A percentile compares a stretch with the other conserved stretches of the same genome.
Conservation (phyloP, 1,139 yeast genomes). For the Yamadazyma kanchanaburiensis region DNA sequence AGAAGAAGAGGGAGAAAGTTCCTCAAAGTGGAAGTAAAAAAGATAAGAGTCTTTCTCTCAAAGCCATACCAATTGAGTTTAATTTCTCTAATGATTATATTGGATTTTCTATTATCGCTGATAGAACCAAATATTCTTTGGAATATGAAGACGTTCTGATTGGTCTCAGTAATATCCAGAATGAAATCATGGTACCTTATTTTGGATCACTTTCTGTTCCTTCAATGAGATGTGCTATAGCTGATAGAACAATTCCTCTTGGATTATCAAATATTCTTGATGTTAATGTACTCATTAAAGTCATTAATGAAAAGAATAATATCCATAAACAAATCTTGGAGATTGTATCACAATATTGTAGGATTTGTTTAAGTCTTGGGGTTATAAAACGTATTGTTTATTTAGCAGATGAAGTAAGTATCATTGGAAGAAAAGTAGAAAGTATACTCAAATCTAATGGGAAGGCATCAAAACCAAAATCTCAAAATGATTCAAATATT, state of each 20-base stretch:
- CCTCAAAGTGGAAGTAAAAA: background rate
- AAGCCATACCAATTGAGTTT: constrained; percentile 19
- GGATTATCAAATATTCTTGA: constrained; percentile 48
- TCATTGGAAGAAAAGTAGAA: constrained; percentile 7
- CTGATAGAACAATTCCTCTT: constrained; percentile 34
- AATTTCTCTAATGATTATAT: constrained; percentile 31
- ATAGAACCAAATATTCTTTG: constrained; percentile 30
- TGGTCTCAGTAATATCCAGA: constrained; percentile 19
- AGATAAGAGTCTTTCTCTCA: constrained; percentile 1
- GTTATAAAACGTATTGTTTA: constrained; percentile 38
- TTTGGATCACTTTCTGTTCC: constrained; percentile 42
- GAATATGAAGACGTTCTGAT: constrained; percentile 19
- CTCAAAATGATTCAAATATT: background rate
- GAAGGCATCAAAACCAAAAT: constrained; percentile 1
- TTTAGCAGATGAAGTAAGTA: constrained; percentile 12
- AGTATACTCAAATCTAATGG: background rate
- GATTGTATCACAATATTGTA: constrained; percentile 54
- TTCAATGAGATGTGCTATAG: constrained; percentile 34
- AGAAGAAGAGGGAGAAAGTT: background rate
- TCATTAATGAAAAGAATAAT: constrained; percentile 27
- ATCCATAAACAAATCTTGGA: constrained; percentile 44
- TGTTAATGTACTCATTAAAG: constrained; percentile 32
- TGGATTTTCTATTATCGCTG: constrained; percentile 31
- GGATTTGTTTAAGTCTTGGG: constrained; percentile 56
- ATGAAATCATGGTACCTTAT: constrained; percentile 9